These are phyloP conservation scores for Naganishia vaughanmartiniae DNA, from an alignment of 768 basidiomycete genomes.

Conservation along the genomic window DNA sequence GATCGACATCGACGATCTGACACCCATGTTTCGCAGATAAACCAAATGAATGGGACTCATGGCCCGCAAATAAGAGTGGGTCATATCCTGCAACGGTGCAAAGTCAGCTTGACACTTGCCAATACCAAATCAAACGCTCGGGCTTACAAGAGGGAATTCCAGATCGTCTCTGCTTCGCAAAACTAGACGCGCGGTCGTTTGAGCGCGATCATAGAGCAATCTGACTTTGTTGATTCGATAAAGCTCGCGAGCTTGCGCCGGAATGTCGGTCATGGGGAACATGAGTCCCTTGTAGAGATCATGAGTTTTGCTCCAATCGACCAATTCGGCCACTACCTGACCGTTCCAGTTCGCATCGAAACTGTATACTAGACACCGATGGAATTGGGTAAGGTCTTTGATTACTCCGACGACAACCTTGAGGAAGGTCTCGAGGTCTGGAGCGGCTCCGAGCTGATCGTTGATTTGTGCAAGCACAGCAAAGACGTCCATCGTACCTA, in stretches of 20 bases:
- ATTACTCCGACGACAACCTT: conserved; percentile 70
- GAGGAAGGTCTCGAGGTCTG: conserved; percentile 66
- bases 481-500: conserved; percentile 73
- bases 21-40: conserved; percentile 78
- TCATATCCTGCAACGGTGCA: conserved; percentile 63
- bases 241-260: conserved; percentile 62
- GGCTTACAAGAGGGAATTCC: conserved; percentile 63
- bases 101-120: background rate
- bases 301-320: conserved; percentile 71
- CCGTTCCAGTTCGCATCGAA: conserved; percentile 79
- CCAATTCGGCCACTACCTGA: conserved; percentile 71
- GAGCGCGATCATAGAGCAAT: conserved; percentile 69
- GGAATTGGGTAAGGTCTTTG: conserved; percentile 77
- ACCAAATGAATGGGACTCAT: conserved; percentile 76
- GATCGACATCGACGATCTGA: conserved; percentile 80
- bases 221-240: conserved; percentile 77
- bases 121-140: background rate
- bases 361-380: conserved; percentile 76
- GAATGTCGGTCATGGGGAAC: conserved; percentile 54
- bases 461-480: conserved; percentile 75
- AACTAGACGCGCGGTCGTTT: conserved; percentile 70
- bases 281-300: conserved; percentile 65
- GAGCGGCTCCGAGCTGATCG: conserved; percentile 69
- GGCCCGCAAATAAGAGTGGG: conserved; percentile 75
- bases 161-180: conserved; percentile 65